Evolutionary conservation across 352 stramenopile species (phyloP).

Genomic region (Pythium oligandrum): DNA sequence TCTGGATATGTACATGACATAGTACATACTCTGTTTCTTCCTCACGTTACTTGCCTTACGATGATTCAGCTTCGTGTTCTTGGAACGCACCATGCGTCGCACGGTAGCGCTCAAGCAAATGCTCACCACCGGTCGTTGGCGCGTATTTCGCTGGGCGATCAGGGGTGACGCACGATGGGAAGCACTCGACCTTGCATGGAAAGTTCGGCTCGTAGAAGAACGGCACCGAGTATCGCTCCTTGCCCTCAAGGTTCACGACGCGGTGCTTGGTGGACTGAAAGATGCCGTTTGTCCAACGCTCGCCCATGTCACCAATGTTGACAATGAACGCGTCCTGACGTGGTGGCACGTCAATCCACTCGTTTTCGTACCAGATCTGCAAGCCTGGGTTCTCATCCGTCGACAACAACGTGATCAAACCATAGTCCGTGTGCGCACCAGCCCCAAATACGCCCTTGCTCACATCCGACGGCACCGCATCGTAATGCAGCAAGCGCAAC

Average conservation of each 20-base stretch:
- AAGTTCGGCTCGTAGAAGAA: constrained; percentile 82
- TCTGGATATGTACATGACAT: no score
- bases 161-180: constrained; percentile 48
- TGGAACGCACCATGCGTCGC: constrained; percentile 61
- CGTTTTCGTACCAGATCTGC: constrained; percentile 46
- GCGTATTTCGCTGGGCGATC: constrained; percentile 48
- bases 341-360: constrained; percentile 63
- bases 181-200: constrained; percentile 54
- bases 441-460: constrained; percentile 59
- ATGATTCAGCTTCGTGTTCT: no score
- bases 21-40: no score
- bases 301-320: constrained; percentile 73
- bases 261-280: constrained; percentile 67
- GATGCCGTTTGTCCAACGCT: constrained; percentile 67
- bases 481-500: constrained; percentile 76
- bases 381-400: constrained; percentile 54
- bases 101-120: constrained; percentile 74
- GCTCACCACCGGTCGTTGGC: constrained; percentile 66
- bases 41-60: no score
- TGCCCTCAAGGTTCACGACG: constrained; percentile 51
- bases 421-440: constrained; percentile 76
- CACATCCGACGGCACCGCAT: constrained; percentile 55
- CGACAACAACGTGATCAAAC: constrained; percentile 60
- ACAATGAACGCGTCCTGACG: constrained; percentile 54
- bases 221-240: constrained; percentile 69